Percentiles rank a stretch among this genome's conserved stretches.
Conservation (phyloP, 2,329 filamentous ascomycete genomes). For the Paraphaeosphaeria minitans region DNA sequence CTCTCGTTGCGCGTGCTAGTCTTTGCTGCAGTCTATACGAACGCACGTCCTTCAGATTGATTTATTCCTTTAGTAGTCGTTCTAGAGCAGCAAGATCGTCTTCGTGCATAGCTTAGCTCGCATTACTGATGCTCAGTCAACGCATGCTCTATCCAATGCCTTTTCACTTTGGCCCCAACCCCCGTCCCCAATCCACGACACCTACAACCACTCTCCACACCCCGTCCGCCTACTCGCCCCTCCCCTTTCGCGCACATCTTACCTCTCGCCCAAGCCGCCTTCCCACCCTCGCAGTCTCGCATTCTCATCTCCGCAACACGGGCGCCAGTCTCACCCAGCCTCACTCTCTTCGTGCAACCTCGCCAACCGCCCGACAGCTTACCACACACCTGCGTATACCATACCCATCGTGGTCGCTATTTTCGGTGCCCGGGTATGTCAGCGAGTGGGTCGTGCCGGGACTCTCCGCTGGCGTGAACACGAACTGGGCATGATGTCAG, state of each 20-base stretch:
- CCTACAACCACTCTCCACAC: no score
- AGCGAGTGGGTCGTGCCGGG: background rate
- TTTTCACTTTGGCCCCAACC: no score
- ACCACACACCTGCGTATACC: background rate
- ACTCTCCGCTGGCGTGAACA: background rate
- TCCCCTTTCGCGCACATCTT: background rate
- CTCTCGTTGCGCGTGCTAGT: background rate
- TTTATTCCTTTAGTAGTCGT: no score
- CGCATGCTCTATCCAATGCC: background rate
- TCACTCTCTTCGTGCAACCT: background rate
- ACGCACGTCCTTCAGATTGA: background rate
- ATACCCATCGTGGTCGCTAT: background rate
- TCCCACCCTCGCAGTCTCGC: background rate
- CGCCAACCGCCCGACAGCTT: background rate
- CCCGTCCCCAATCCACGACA: no score
- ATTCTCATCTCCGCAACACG: conserved; percentile 2
- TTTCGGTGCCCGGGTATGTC: background rate
- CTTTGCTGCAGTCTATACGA: background rate
- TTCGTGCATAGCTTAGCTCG: background rate
- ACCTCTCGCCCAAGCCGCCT: background rate
- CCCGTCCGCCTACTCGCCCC: no score
- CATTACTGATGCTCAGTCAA: background rate
- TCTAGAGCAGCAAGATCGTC: background rate
- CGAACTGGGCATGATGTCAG: background rate
- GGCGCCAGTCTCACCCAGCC: background rate